Evolutionary conservation across 768 basidiomycete genomes (phyloP).

Genomic region (Rhodotorula babjevae): DNA sequence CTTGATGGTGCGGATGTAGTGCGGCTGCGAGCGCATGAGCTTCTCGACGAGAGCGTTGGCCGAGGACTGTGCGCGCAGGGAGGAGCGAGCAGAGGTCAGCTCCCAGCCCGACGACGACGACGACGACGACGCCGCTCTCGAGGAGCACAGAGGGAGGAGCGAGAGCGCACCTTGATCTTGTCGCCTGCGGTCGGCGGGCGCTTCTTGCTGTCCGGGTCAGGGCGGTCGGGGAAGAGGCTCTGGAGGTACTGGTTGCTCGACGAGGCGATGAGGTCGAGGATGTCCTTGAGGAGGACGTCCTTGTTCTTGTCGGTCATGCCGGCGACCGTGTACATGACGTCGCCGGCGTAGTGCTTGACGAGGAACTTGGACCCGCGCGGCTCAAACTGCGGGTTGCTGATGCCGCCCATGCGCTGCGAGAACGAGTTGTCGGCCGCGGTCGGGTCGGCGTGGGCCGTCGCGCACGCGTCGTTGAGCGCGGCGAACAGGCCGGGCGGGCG

Average conservation of each 20-base stretch:
- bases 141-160: constrained; percentile 12
- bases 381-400: constrained; percentile 86
- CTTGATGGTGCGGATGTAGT: constrained; percentile 98
- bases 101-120: too few species aligned
- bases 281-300: constrained; percentile 88
- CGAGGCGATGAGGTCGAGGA: constrained; percentile 77
- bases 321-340: constrained; percentile 93
- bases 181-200: constrained; percentile 95
- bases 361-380: constrained; percentile 88
- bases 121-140: constrained; percentile 49
- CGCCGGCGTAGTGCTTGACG: constrained; percentile 94
- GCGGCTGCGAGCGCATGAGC: constrained; percentile 92
- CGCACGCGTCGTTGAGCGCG: constrained; percentile 96
- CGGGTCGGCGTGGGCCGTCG: constrained; percentile 96
- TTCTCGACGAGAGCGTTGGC: constrained; percentile 95
- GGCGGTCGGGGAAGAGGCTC: constrained; percentile 82
- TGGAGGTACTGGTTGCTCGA: constrained; percentile 83
- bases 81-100: background rate
- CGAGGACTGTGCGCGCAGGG: constrained; percentile 50
- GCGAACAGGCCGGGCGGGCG: constrained; percentile 96
- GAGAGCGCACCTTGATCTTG: constrained; percentile 76
- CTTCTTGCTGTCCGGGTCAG: constrained; percentile 95
- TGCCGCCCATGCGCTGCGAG: constrained; percentile 70
- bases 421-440: constrained; percentile 94
- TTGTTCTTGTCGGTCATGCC: constrained; percentile 99